Base-by-base conservation (phyloP, 2,329 filamentous ascomycete genomes). In the Chaetomium globosum region DNA sequence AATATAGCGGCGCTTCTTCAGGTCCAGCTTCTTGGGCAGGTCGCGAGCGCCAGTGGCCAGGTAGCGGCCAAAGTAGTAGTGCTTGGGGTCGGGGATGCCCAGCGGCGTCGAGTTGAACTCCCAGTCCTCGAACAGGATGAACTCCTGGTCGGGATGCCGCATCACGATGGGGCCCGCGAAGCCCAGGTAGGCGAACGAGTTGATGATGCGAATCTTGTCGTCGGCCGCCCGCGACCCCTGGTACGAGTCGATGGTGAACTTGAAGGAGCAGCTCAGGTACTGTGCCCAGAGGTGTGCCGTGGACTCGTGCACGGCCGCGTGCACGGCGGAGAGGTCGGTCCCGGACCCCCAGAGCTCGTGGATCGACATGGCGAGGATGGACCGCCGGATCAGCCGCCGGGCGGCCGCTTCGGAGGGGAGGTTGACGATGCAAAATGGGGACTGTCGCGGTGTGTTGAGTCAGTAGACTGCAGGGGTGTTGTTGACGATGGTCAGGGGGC, bases 1-100 rank as follows among this genome's bases (percentile, higher is more conserved):
- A 72, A 99, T 98, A 75, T 99, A 99, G 48, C 85, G 84, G 31
- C 95, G 83, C 78, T 96, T 97, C 82, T 99, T 99, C 26, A 99
- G 83, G 75, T 97, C 93, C 73, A 93, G 96, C 28, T 84, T 89
- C 43, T 85, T 80, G 36, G 91, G 83, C 5, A 89, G 81, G 61
- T 90, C 86, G 53, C 94, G 84, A 3, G 85, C 85, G 2, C 90
- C 89, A 13, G 80, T 79, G 1, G 83, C 88, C 28, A 98, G 76
- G 64, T 86, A 85, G 9, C 93, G 87, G 12, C 91, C 92, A 30
- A 98, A 83, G 73, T 89, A 89, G 28, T 92, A 78, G 48, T 79
- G 79, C 43, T 85, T 81, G 0, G 89, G 89, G 1, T 85, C 79
- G n/a, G 78, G 76, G 21, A 84, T 73, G 1, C 79, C 79, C 10